phyloP scores from a whole-genome alignment of 495 filamentous ascomycete species.

The Talaromyces stipitatus region DNA sequence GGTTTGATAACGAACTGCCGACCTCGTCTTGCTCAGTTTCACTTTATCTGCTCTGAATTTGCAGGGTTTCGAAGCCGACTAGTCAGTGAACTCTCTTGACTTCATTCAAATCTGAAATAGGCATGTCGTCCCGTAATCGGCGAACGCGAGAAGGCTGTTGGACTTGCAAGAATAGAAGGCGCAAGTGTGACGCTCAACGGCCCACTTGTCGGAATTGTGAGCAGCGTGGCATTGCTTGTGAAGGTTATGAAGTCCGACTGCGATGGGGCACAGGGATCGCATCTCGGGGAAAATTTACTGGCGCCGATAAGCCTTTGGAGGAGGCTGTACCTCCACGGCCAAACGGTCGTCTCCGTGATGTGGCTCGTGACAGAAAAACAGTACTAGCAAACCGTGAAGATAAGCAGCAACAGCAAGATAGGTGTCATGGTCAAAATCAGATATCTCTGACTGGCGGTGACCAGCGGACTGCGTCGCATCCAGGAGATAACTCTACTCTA shows the following conservation, averaged over 20 bases:
- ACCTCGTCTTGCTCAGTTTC: too few species aligned
- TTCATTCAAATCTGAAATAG: conserved; percentile 8
- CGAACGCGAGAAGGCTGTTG: conserved; percentile 28
- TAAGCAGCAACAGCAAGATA: too few species aligned
- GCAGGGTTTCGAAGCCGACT: too few species aligned
- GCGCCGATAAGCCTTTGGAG: conserved; percentile 25
- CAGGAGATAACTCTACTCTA: too few species aligned
- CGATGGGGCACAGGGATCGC: conserved; percentile 30
- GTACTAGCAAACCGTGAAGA: too few species aligned
- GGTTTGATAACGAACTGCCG: too few species aligned
- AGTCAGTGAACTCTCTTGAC: too few species aligned
- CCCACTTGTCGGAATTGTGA: conserved; percentile 21
- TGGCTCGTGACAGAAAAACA: conserved; percentile 15
- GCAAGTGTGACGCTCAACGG: conserved; percentile 23
- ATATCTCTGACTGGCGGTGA: too few species aligned
- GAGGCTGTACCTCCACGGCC: conserved; percentile 15
- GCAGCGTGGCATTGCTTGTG: conserved; percentile 20
- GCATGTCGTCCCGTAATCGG: conserved; percentile 27
- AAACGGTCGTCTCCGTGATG: conserved; percentile 24
- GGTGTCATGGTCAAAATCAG: too few species aligned
- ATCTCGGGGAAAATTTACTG: conserved; percentile 26
- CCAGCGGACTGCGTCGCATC: too few species aligned
- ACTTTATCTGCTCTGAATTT: too few species aligned
- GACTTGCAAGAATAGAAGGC: conserved; percentile 30
- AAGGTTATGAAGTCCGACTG: conserved; percentile 30